Percentiles rank a stretch among this genome's conserved stretches.
phyloP scores from a whole-genome alignment of 1,284 basidiomycete species.

The Taiwanofungus camphoratus region DNA sequence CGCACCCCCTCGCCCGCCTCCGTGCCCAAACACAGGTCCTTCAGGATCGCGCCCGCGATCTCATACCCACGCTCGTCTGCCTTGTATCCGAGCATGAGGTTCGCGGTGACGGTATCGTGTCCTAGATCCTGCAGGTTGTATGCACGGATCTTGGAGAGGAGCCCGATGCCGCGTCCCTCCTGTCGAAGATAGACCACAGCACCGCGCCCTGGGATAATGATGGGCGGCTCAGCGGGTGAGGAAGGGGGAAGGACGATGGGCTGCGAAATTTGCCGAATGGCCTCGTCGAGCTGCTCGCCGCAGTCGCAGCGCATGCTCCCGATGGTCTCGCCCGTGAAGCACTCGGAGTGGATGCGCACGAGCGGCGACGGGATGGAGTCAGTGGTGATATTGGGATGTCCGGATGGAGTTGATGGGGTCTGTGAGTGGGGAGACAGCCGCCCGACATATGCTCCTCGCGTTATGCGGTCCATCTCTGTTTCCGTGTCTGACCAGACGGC shows the following conservation, averaged over 20 bases:
- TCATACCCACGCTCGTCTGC: slow-evolving; percentile 95
- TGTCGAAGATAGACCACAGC: slow-evolving; percentile 96
- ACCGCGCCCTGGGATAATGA: slow-evolving; percentile 75
- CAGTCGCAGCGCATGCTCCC: slow-evolving; percentile 99
- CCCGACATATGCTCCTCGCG: slow-evolving; percentile 91
- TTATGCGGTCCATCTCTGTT: slow-evolving; percentile 91
- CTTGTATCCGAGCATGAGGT: slow-evolving; percentile 90
- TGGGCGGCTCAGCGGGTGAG: slow-evolving; percentile 26
- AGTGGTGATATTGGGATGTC: slow-evolving; percentile 17
- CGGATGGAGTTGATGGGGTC: slow-evolving; percentile 43
- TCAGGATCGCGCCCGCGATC: slow-evolving; percentile 85
- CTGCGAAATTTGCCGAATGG: slow-evolving; percentile 85
- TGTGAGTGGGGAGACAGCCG: slow-evolving; percentile 61
- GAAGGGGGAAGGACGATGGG: slow-evolving; percentile 48
- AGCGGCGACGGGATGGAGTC: slow-evolving; percentile 66
- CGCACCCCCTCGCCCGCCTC: slow-evolving; percentile 60
- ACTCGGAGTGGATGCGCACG: slow-evolving; percentile 96
- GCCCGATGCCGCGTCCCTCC: slow-evolving; percentile 97
- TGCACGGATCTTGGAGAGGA: slow-evolving; percentile 93
- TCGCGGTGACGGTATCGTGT: slow-evolving; percentile 97
- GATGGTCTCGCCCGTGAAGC: slow-evolving; percentile 97
- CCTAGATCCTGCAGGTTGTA: slow-evolving; percentile 99
- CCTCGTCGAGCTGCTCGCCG: slow-evolving; percentile 97
- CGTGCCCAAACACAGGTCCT: slow-evolving; percentile 77
- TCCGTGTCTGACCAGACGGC: slow-evolving; percentile 83